These are phyloP conservation scores for Candida takata DNA, from an alignment of 805 yeast genomes.

Conservation along the genomic window DNA sequence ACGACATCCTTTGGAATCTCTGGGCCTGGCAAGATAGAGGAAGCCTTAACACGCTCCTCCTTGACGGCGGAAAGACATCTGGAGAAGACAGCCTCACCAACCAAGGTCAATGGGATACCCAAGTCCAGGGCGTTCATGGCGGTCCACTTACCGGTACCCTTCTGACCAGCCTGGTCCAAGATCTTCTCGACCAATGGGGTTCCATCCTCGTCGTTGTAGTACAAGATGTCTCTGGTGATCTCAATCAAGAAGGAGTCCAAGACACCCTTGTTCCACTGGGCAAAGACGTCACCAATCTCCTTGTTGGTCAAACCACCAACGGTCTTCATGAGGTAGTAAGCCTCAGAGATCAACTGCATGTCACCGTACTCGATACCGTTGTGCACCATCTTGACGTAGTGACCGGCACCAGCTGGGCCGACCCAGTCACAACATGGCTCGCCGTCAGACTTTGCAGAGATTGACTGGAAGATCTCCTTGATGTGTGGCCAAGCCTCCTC, in stretches of 20 bases:
- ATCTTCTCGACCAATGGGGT: conserved; percentile 94
- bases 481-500: conserved; percentile 98
- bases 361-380: conserved; percentile 99
- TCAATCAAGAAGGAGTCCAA: conserved; percentile 95
- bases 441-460: conserved; percentile 94
- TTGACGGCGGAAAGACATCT: conserved; percentile 93
- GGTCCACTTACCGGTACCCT: conserved; percentile 99
- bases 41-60: conserved; percentile 83
- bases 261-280: conserved; percentile 95
- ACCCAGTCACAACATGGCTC: conserved; percentile 99
- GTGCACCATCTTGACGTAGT: conserved; percentile 99
- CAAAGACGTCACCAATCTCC: conserved; percentile 90
- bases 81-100: conserved; percentile 97
- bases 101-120: conserved; percentile 97
- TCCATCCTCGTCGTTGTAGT: conserved; percentile 84
- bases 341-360: conserved; percentile 98
- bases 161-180: conserved; percentile 95
- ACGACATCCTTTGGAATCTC: conserved; percentile 50
- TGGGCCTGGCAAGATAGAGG: conserved; percentile 78
- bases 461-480: conserved; percentile 92
- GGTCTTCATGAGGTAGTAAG: conserved; percentile 93
- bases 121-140: conserved; percentile 96
- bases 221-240: conserved; percentile 91
- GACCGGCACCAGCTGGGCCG: conserved; percentile 99
- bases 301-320: conserved; percentile 83